phyloP scores from a whole-genome alignment of 1,284 basidiomycete species.

The Microbotryum silenes-acaulis region DNA sequence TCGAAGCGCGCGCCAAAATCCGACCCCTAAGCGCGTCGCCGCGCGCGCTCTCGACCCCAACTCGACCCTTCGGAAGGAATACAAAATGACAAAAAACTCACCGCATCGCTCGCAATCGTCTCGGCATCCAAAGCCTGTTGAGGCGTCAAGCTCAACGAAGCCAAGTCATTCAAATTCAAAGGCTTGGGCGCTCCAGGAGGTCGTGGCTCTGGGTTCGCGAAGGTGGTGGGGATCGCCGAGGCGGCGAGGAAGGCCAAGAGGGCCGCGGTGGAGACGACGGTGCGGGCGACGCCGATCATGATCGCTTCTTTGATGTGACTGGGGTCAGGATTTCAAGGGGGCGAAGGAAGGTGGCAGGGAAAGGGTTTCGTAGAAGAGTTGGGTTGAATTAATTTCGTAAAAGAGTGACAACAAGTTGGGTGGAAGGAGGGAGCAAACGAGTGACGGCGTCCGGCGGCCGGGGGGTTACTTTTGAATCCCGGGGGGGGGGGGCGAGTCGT shows the following conservation, averaged over 20 bases:
- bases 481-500: too few relatives aligned
- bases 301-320: neutral
- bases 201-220: constrained; percentile 4
- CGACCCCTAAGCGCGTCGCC: neutral
- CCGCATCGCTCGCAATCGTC: neutral
- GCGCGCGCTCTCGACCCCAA: too few relatives aligned
- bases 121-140: constrained; percentile 1
- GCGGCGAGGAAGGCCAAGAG: neutral
- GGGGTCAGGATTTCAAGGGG: too few relatives aligned
- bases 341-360: neutral
- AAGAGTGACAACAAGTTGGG: constrained; percentile 1
- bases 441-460: too few relatives aligned
- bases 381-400: neutral
- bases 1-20: neutral
- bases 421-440: neutral
- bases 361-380: neutral
- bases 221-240: neutral
- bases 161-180: neutral
- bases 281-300: neutral
- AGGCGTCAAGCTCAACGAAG: neutral
- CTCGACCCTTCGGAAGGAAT: too few relatives aligned
- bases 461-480: too few relatives aligned
- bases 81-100: neutral
- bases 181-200: neutral
- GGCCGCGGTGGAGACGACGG: neutral